These are phyloP conservation scores for Jaltomata sinuosa DNA, from an alignment of 257 asterid species.

Conservation along the genomic window DNA sequence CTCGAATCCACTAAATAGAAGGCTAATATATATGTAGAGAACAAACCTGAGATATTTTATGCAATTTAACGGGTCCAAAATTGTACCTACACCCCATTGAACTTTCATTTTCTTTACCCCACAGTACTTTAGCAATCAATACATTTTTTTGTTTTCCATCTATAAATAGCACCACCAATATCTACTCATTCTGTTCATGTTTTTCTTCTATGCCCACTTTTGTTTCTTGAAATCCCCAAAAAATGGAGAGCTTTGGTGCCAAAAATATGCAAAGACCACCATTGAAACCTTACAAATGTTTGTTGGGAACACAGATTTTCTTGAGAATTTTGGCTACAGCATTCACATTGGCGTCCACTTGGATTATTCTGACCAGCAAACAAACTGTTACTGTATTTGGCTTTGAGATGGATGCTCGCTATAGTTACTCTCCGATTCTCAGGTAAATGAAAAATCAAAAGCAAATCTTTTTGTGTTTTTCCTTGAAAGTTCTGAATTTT, in stretches of 20 bases:
- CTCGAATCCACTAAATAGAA: no score
- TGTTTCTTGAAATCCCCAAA: not conserved
- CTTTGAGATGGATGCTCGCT: slow-evolving; percentile 38
- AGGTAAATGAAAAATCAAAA: slow-evolving; percentile 18
- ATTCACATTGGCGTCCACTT: slow-evolving; percentile 42
- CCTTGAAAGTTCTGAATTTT: not conserved
- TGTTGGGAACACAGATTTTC: slow-evolving; percentile 22
- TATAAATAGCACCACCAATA: not conserved
- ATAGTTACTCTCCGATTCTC: slow-evolving; percentile 48
- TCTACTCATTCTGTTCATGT: not conserved
- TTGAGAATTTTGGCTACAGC: slow-evolving; percentile 31
- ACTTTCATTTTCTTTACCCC: not conserved
- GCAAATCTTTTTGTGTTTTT: not conserved
- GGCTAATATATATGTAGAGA: not conserved
- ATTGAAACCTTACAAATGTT: slow-evolving; percentile 16
- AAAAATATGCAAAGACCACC: slow-evolving; percentile 10
- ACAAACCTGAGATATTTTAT: not conserved
- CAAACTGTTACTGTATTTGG: slow-evolving; percentile 38
- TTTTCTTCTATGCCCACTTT: not conserved
- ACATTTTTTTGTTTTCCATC: not conserved
- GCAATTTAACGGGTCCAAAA: not conserved
- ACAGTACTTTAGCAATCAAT: not conserved
- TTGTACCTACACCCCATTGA: not conserved
- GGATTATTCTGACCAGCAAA: slow-evolving; percentile 37
- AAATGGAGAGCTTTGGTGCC: slow-evolving; percentile 4